phyloP scores from a whole-genome alignment of 2,329 filamentous ascomycete genomes.

The Cordyceps pruinosa region DNA sequence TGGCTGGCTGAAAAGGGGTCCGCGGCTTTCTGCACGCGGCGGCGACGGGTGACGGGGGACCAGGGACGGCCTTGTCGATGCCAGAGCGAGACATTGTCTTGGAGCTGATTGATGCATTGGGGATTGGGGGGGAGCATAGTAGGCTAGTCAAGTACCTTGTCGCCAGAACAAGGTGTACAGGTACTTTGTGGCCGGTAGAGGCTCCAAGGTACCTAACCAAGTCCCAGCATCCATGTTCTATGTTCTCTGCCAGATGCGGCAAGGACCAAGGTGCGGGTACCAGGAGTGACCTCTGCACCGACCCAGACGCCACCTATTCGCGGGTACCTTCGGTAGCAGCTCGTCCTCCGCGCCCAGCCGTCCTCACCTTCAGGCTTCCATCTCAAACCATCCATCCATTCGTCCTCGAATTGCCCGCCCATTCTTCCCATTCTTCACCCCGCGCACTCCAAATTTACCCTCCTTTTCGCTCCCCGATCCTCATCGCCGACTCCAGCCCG shows the following conservation, averaged over 20 bases:
- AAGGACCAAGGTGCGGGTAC: no score
- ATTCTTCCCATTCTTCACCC: not conserved
- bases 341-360: not conserved
- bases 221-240: no score
- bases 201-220: no score
- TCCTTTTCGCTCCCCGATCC: not conserved
- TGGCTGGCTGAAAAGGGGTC: not conserved
- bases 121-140: not conserved
- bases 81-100: conserved; percentile 4
- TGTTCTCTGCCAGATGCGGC: no score
- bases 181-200: not conserved
- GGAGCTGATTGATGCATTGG: not conserved
- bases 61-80: not conserved
- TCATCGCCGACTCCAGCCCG: not conserved
- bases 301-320: no score
- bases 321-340: not conserved
- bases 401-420: not conserved
- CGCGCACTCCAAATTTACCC: not conserved
- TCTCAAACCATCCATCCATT: not conserved
- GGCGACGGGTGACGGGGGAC: not conserved
- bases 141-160: not conserved
- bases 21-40: not conserved
- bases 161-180: not conserved
- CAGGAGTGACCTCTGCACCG: no score
- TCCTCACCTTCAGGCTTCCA: not conserved